phyloP scores from a whole-genome alignment of 1,284 basidiomycete genomes.

The Puccinia triticina region DNA sequence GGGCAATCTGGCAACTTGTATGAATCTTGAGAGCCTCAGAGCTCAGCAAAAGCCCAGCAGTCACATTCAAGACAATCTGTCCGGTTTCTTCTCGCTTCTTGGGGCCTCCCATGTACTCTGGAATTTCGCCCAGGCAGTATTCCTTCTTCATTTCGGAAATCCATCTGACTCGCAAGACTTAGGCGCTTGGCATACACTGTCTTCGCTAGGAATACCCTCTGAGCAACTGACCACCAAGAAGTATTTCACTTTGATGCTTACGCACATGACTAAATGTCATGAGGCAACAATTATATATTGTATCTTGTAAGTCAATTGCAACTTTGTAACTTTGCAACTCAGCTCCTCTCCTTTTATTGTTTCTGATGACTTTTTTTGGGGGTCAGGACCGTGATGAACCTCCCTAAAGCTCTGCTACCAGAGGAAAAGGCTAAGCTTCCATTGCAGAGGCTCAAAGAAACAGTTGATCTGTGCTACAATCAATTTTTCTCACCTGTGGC shows the following conservation, averaged over 20 bases:
- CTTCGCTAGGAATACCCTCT: background rate
- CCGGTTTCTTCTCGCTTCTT: background rate
- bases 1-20: constrained; percentile 13
- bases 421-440: background rate
- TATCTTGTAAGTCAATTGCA: background rate
- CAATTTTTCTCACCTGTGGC: background rate
- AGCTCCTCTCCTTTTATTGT: no score
- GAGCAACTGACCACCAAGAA: background rate
- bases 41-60: background rate
- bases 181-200: constrained; percentile 1
- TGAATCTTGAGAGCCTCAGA: background rate
- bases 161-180: background rate
- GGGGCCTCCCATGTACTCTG: constrained; percentile 22
- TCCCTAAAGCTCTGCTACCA: background rate
- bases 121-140: constrained; percentile 13
- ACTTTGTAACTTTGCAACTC: no score
- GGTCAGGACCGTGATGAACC: background rate
- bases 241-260: constrained; percentile 17
- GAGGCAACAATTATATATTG: background rate
- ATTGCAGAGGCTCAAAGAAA: background rate
- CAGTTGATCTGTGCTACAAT: background rate
- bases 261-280: background rate
- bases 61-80: background rate
- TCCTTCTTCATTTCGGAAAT: background rate
- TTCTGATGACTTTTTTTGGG: no score